Evolutionary conservation across 768 basidiomycete species (phyloP).

Genomic region (Phlegmacium glaucopus): DNA sequence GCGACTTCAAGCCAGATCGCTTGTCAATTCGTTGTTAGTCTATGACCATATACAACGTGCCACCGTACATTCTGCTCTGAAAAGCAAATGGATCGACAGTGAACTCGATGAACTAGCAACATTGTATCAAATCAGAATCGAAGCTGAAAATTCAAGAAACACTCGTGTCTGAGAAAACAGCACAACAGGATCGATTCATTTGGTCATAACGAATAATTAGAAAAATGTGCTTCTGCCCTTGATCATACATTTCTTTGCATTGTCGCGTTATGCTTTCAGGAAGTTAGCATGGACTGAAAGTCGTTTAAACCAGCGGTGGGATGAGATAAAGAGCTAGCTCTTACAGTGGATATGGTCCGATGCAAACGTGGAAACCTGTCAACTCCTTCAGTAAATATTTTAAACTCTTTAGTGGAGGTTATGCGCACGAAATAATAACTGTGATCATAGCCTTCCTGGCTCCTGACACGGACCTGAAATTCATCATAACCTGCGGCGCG

Average conservation of each 20-base stretch:
- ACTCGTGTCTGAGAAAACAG: background rate
- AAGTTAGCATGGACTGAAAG: constrained; percentile 80
- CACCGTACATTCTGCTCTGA: constrained; percentile 59
- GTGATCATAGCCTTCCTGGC: constrained; percentile 85
- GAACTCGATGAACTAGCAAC: constrained; percentile 60
- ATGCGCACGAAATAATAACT: constrained; percentile 77
- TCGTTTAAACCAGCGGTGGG: constrained; percentile 9
- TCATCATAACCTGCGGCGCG: constrained; percentile 70
- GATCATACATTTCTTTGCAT: constrained; percentile 6
- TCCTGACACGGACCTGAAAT: constrained; percentile 71
- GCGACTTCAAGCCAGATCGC: constrained; percentile 44
- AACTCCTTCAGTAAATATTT: background rate
- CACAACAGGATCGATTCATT: background rate
- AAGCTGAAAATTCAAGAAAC: background rate
- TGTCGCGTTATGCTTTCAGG: constrained; percentile 57
- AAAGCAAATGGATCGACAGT: constrained; percentile 61
- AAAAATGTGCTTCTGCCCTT: no score
- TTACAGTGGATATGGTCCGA: constrained; percentile 87
- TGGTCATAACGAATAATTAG: background rate
- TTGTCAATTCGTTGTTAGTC: constrained; percentile 61
- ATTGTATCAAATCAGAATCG: constrained; percentile 57
- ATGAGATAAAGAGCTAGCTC: constrained; percentile 21
- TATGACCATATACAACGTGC: constrained; percentile 55
- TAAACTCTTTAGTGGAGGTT: background rate
- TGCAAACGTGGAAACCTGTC: constrained; percentile 84